Conservation (phyloP, 2,329 filamentous ascomycete genomes). For the Scedosporium dehoogii region DNA sequence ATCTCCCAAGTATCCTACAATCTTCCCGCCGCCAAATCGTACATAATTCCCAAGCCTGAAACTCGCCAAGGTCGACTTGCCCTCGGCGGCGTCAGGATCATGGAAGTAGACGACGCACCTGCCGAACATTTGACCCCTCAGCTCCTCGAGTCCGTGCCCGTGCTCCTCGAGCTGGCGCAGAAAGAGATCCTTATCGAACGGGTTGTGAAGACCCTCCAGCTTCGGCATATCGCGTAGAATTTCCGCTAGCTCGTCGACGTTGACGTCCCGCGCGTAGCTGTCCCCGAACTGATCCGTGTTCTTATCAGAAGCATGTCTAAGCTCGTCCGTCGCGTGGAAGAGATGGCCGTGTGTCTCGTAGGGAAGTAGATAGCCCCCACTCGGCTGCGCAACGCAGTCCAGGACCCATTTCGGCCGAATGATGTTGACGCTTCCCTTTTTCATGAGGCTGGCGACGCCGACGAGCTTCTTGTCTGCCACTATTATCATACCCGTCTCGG, state of each 20-base stretch:
- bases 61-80: conserved; percentile 24
- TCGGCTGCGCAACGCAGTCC: conserved; percentile 60
- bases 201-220: conserved; percentile 22
- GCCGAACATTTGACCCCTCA: conserved; percentile 44
- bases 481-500: conserved; percentile 53
- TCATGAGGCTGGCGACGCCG: conserved; percentile 75
- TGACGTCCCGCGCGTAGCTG: conserved; percentile 66
- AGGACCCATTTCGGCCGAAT: conserved; percentile 73
- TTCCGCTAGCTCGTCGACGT: conserved; percentile 48
- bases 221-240: conserved; percentile 42
- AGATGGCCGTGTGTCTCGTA: conserved; percentile 52
- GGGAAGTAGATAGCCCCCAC: conserved; percentile 52
- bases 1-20: conserved; percentile 41
- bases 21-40: conserved; percentile 57
- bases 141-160: conserved; percentile 39
- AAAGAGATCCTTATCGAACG: conserved; percentile 36
- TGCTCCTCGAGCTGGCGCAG: conserved; percentile 44
- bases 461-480: conserved; percentile 73
- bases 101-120: conserved; percentile 32
- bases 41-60: conserved; percentile 43
- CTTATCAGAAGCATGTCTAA: conserved; percentile 41
- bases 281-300: conserved; percentile 74
- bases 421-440: conserved; percentile 59
- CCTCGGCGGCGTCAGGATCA: conserved; percentile 17
- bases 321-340: conserved; percentile 53